Conservation (phyloP, 768 basidiomycete genomes). For the Lyophyllum atratum region DNA sequence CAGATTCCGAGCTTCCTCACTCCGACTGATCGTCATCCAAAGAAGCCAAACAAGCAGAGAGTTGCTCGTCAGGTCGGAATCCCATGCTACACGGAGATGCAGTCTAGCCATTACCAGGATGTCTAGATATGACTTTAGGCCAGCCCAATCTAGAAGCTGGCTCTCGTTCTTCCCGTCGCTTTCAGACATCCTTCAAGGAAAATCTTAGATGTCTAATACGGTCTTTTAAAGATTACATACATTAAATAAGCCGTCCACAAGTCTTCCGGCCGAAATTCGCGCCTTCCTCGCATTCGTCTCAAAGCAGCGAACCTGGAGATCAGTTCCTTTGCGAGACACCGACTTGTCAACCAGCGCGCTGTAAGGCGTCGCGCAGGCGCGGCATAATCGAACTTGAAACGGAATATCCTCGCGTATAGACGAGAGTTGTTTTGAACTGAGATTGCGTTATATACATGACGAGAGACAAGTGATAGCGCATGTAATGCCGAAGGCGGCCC, state of each 20-base stretch:
- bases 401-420: conserved; percentile 47
- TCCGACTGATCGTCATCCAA: conserved; percentile 45
- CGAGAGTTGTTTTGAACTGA: conserved; percentile 34
- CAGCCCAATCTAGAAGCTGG: conserved; percentile 46
- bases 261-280: conserved; percentile 33
- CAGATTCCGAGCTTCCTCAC: conserved; percentile 23
- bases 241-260: conserved; percentile 59
- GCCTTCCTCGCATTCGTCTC: conserved; percentile 37
- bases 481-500: conserved; percentile 46
- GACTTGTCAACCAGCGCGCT: conserved; percentile 35
- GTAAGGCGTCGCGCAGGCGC: conserved; percentile 42
- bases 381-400: conserved; percentile 42
- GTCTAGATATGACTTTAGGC: conserved; percentile 28
- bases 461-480: conserved; percentile 40
- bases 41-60: conserved; percentile 46
- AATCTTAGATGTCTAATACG: background rate
- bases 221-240: conserved; percentile 22
- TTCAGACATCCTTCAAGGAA: conserved; percentile 39
- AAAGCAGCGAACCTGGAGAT: conserved; percentile 42
- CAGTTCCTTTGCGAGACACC: conserved; percentile 44
- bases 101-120: conserved; percentile 17
- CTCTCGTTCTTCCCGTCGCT: conserved; percentile 47
- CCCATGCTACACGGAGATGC: conserved; percentile 18
- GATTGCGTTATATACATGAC: conserved; percentile 34
- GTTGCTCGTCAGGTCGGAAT: conserved; percentile 33